A percentile compares a stretch with the other conserved stretches of the same genome.
Conservation (phyloP, 208 protist genomes). For the Trypanosoma platydactyli region DNA sequence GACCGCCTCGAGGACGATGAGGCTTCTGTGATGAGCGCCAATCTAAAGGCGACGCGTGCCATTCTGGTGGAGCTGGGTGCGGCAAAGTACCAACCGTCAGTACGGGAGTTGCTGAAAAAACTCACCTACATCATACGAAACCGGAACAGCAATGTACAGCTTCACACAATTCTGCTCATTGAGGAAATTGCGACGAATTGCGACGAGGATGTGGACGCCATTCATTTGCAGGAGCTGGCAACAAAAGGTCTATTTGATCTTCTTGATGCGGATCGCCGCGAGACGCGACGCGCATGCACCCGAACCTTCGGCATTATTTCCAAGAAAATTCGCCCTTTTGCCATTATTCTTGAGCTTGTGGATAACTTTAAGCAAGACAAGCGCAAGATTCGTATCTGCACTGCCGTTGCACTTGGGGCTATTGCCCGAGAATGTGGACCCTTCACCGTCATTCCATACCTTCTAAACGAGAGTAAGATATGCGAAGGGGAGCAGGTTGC, state of each 20-base stretch:
- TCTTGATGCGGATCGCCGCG: constrained; percentile 98
- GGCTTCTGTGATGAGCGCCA: constrained; percentile 96
- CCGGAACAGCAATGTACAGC: constrained; percentile 97
- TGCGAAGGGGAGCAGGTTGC: constrained; percentile 96
- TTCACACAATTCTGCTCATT: constrained; percentile 98
- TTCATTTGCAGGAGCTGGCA: constrained; percentile 96
- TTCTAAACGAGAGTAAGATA: constrained; percentile 99
- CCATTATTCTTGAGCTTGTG: constrained; percentile 98
- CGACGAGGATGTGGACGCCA: constrained; percentile 77
- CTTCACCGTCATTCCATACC: constrained; percentile 98
- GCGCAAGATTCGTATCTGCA: constrained; percentile 99
- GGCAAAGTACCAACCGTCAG: constrained; percentile 94
- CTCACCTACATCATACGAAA: constrained; percentile 99
- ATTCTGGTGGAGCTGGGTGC: constrained; percentile 98
- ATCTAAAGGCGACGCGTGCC: constrained; percentile 95
- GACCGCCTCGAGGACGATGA: constrained; percentile 98
- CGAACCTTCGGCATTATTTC: constrained; percentile 99
- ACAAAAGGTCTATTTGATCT: constrained; percentile 99
- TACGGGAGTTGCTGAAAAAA: constrained; percentile 97
- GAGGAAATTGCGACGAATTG: constrained; percentile 95
- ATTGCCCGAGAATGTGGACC: constrained; percentile 98
- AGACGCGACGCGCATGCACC: constrained; percentile 95
- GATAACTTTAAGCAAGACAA: constrained; percentile 99
- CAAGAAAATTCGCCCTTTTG: constrained; percentile 98
- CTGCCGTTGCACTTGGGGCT: constrained; percentile 99